Evolutionary conservation across 805 yeast species (phyloP).

Genomic region (Suhomyces sp.): DNA sequence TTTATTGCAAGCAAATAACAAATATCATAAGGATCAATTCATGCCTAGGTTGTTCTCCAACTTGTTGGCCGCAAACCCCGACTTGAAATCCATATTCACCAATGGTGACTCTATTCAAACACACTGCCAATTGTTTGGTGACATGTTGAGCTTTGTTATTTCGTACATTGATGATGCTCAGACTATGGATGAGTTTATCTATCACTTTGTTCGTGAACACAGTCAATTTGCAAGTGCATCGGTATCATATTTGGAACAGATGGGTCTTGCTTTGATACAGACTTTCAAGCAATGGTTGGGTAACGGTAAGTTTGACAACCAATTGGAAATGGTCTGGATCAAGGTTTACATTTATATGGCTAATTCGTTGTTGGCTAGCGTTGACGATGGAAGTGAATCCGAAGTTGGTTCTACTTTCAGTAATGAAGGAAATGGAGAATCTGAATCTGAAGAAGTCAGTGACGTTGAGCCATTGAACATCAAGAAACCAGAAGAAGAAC

Average conservation of each 20-base stretch:
- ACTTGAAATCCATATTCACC: slow-evolving; percentile 24
- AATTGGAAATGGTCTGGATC: slow-evolving; percentile 38
- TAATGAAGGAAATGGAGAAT: background rate
- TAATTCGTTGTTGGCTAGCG: slow-evolving; percentile 30
- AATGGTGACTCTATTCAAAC: slow-evolving; percentile 20
- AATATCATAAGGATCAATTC: slow-evolving; percentile 29
- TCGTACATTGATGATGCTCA: slow-evolving; percentile 26
- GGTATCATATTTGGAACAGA: slow-evolving; percentile 35
- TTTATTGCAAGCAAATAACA: slow-evolving; percentile 25
- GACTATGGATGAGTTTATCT: slow-evolving; percentile 32
- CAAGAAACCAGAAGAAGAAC: slow-evolving; percentile 4
- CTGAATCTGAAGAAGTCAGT: slow-evolving; percentile 10
- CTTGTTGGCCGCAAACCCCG: slow-evolving; percentile 29
- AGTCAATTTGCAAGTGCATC: slow-evolving; percentile 21
- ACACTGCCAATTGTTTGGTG: slow-evolving; percentile 36
- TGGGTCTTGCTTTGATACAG: slow-evolving; percentile 38
- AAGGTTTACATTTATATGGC: slow-evolving; percentile 39
- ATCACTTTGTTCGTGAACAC: slow-evolving; percentile 31
- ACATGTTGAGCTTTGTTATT: slow-evolving; percentile 31
- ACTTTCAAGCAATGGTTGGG: slow-evolving; percentile 39
- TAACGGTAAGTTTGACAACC: slow-evolving; percentile 23
- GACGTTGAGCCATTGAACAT: slow-evolving; percentile 29
- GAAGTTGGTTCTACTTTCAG: slow-evolving; percentile 24
- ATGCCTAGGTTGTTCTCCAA: slow-evolving; percentile 30
- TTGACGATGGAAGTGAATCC: slow-evolving; percentile 15